Base-by-base conservation (phyloP, 805 yeast species). In the Wickerhamiella kazuoi region DNA sequence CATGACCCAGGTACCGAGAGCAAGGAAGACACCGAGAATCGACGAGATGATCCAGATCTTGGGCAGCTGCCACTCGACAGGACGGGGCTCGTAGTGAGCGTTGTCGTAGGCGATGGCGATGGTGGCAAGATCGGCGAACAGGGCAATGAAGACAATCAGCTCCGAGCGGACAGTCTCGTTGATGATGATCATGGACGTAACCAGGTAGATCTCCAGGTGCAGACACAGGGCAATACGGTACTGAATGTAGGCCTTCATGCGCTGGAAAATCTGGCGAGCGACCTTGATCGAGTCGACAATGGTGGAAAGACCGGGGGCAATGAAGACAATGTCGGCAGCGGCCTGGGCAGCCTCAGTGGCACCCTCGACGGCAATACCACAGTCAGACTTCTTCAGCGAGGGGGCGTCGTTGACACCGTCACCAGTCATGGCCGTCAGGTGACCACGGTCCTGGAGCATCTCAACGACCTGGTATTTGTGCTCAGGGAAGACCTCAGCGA, bases 401-500 rank as follows among this genome's bases (percentile, higher is more conserved):
- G 95, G 95, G 57, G 94, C 94, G 69, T 83, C 95, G 72, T 83
- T 83, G 62, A 83, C 94, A 81, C 95, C 95, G 63, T 83, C 95
- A 79, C 95, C 95, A 72, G 95, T 83, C 95, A 83, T 83, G 67
- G 94, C 95, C 68, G 84, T 93, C 68, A 83, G 74, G 77, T 79
- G 82, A 68, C 94, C 94, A 74, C 94, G 78, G 63, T 77, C 73
- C 72, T 83, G 94, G 65, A 83, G 74, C 62, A 82, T 81, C 70
- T 82, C 94, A 65, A 83, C 95, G 58, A 86, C 94, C 62, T 78
- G 81, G 72, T 80, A 82, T 71, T 83, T 83, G 72, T 83, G 94
- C 72, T 83, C 94, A 54, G 95, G 95, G 93, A 83, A 83, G 62
- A 83, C 94, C 71, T 83, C 94, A 65, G 94, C 94, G 66, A 83